Evolutionary conservation across 768 basidiomycete genomes (phyloP).

Genomic region (Rhizopogon vesiculosus): DNA sequence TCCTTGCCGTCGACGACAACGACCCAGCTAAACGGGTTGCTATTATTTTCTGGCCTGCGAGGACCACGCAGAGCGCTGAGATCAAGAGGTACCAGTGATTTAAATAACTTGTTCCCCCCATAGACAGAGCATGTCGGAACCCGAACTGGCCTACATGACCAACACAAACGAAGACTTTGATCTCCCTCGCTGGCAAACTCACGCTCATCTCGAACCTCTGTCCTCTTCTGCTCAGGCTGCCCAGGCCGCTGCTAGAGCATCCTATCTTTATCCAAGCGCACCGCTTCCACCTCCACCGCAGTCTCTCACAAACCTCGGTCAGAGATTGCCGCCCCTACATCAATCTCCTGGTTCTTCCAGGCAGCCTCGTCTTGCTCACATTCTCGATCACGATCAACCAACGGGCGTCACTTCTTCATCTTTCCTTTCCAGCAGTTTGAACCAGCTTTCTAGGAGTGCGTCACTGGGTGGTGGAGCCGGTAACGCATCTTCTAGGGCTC

Average conservation of each 20-base stretch:
- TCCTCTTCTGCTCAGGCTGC: slow-evolving; percentile 62
- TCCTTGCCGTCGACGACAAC: slow-evolving; percentile 13
- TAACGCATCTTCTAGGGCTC: slow-evolving; percentile 38
- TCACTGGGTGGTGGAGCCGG: slow-evolving; percentile 51
- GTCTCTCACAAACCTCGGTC: slow-evolving; percentile 30
- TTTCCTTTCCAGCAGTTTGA: slow-evolving; percentile 48
- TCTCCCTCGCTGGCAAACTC: slow-evolving; percentile 53
- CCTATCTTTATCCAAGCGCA: slow-evolving; percentile 45
- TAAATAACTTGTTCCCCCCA: background rate
- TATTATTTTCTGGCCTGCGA: background rate
- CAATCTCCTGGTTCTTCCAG: slow-evolving; percentile 41
- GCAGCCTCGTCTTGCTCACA: slow-evolving; percentile 62
- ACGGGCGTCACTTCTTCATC: slow-evolving; percentile 36
- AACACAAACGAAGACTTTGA: slow-evolving; percentile 81
- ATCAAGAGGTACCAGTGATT: background rate
- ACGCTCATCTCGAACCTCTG: slow-evolving; percentile 38
- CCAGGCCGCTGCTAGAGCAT: slow-evolving; percentile 39
- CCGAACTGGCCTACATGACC: slow-evolving; percentile 70
- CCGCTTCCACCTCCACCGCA: slow-evolving; percentile 44
- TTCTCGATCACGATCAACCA: slow-evolving; percentile 61
- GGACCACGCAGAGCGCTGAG: slow-evolving; percentile 1
- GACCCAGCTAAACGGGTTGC: background rate
- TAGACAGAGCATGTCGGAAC: slow-evolving; percentile 57
- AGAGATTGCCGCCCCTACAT: slow-evolving; percentile 47
- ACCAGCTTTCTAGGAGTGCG: slow-evolving; percentile 60